These are phyloP conservation scores for Ocimum tenuiflorum DNA, from an alignment of 257 asterid genomes.

Conservation along the genomic window DNA sequence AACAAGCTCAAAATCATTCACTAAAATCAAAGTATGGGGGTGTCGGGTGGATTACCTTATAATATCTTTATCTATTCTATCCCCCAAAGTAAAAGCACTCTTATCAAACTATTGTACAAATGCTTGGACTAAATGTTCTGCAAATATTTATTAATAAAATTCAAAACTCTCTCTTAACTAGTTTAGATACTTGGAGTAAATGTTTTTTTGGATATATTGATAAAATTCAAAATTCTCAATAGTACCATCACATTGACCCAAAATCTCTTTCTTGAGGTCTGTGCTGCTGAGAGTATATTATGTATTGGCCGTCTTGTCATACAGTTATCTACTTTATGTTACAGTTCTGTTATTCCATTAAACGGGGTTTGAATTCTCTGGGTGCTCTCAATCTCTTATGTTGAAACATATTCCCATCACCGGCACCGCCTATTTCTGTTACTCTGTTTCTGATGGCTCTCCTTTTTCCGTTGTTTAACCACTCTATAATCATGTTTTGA, in stretches of 20 bases:
- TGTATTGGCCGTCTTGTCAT: not conserved
- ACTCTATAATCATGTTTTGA: not conserved
- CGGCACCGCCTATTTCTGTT: not conserved
- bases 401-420: not conserved
- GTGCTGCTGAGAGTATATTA: not conserved
- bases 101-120: not conserved
- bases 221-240: not conserved
- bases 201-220: too few relatives aligned
- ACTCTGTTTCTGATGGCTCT: not conserved
- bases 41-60: too few relatives aligned
- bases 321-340: not conserved
- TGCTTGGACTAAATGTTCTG: not conserved
- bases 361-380: not conserved
- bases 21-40: too few relatives aligned
- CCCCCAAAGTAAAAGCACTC: too few relatives aligned
- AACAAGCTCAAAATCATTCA: too few relatives aligned
- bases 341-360: not conserved
- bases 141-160: not conserved
- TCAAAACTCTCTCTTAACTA: too few relatives aligned
- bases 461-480: not conserved
- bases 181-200: too few relatives aligned
- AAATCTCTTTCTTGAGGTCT: not conserved
- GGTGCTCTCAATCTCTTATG: not conserved
- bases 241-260: not conserved
- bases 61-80: too few relatives aligned